Percentiles rank a stretch among this genome's conserved stretches.
phyloP scores from a whole-genome alignment of 176 grass and related monocot species.

The Rhynchospora breviuscula region DNA sequence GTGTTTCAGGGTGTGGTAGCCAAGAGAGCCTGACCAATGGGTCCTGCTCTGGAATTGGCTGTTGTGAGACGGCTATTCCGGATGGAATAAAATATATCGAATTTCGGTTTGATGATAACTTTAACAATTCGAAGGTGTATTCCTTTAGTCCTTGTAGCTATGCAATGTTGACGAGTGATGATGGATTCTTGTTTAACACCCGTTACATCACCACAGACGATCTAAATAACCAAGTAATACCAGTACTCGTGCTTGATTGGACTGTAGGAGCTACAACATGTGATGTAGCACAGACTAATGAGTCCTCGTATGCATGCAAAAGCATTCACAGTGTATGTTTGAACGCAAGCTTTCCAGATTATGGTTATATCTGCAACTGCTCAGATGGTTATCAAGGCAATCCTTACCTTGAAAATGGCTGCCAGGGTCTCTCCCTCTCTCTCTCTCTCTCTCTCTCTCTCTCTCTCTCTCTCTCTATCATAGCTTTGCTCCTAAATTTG shows the following conservation, averaged over 20 bases:
- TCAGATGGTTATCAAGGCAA: no score
- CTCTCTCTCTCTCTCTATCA: background rate
- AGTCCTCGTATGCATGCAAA: background rate
- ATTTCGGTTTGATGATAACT: background rate
- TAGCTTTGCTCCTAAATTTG: background rate
- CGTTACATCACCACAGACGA: background rate
- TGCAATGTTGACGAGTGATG: background rate
- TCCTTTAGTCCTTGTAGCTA: constrained; percentile 14
- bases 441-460: background rate
- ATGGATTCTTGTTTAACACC: background rate
- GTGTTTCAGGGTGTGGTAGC: background rate
- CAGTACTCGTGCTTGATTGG: constrained; percentile 1
- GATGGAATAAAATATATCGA: background rate
- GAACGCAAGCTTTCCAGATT: background rate
- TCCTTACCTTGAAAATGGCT: no score
- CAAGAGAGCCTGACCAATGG: background rate
- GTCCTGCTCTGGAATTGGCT: constrained; percentile 21
- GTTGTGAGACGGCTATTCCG: constrained; percentile 18
- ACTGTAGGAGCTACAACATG: background rate
- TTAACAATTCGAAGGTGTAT: background rate
- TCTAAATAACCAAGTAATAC: background rate
- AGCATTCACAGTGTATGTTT: background rate
- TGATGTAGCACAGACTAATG: background rate
- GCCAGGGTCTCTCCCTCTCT: background rate
- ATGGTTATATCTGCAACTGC: background rate